Conservation (phyloP, 345 rosid genomes). For the Rhizophora apiculata region DNA sequence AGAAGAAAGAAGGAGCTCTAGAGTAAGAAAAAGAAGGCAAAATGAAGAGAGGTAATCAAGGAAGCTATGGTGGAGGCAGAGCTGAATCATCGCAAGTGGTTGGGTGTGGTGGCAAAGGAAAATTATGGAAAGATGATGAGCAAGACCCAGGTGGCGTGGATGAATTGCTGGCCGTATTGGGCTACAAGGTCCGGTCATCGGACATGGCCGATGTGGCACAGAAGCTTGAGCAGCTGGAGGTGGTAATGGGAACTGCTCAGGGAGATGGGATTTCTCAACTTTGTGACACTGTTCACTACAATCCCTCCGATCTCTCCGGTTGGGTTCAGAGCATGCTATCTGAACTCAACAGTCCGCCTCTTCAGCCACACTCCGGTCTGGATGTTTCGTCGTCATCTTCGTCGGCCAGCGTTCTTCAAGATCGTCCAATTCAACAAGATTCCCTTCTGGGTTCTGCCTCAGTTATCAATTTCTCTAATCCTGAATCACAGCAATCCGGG, state of each 20-base stretch:
- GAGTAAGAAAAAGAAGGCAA: constrained; percentile 18
- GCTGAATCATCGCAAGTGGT: constrained; percentile 32
- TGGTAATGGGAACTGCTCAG: constrained; percentile 26
- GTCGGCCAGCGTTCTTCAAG: background rate
- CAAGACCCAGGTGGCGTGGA: constrained; percentile 39
- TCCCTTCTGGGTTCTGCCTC: constrained; percentile 12
- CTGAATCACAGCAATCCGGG: background rate
- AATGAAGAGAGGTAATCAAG: constrained; percentile 58
- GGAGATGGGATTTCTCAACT: constrained; percentile 27
- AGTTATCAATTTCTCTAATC: background rate
- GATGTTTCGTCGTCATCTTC: background rate
- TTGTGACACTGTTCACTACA: constrained; percentile 27
- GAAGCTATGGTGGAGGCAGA: constrained; percentile 29
- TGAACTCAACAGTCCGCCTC: constrained; percentile 9
- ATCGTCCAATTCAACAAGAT: constrained; percentile 3
- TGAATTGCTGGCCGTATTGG: constrained; percentile 29
- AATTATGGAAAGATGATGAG: constrained; percentile 45
- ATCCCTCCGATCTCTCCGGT: constrained; percentile 31
- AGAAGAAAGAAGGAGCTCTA: constrained; percentile 8
- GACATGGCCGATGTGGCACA: constrained; percentile 38
- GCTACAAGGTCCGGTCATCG: constrained; percentile 30
- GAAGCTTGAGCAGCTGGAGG: constrained; percentile 34
- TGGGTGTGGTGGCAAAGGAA: constrained; percentile 34
- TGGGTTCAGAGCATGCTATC: constrained; percentile 32
- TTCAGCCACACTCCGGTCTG: background rate